Base-by-base conservation (phyloP, 2,329 filamentous ascomycete genomes). In the Dactylonectria macrodidyma region DNA sequence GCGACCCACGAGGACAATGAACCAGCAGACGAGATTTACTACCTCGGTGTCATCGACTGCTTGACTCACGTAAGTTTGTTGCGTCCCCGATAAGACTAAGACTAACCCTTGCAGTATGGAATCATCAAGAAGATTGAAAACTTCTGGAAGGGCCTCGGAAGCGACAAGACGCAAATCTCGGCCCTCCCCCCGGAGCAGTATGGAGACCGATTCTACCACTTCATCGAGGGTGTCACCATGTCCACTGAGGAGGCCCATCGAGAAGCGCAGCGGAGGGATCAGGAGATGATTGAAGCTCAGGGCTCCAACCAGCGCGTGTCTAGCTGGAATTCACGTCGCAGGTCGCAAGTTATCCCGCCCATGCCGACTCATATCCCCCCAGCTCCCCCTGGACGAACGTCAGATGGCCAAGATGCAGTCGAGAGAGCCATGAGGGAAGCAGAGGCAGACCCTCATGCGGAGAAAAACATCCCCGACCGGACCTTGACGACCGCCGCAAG, bases 31-130 rank as follows among this genome's bases (percentile, higher is more conserved):
- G 94, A 97, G 82, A 95, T 99, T 48, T 99, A 99, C 82, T 99
- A 99, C 79, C 89, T 99, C 8, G 97, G 96, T 41, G 97, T 99
- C 75, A 99, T 99, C 80, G 96, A 99, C 82, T 99, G 96, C 81
- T 86, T 99, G 76, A 99, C 96, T 75, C 94, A 98, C 80, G 95
- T 97, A 88, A 90, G 93, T 89, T 60, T 38, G 24, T 3, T 14
- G 51, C 30, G 50, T 41, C 51, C 19, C 34, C 3, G 19, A 47
- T 2, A 8, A 9, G 22, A 44, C n/a, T 30, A 50, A 36, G 30
- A 67, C 77, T 80, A 76, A 83, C 64, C 60, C 71, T 60, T 65
- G 59, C 75, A 97, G 94, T 99, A 98, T 80, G 95, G 95, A 73
- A 90, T 95, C 71, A 89, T 97, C 81, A 99, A 99, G 84, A 95